Evolutionary conservation across 2,329 filamentous ascomycete genomes (phyloP).

Genomic region (Colletotrichum tamarilloi): DNA sequence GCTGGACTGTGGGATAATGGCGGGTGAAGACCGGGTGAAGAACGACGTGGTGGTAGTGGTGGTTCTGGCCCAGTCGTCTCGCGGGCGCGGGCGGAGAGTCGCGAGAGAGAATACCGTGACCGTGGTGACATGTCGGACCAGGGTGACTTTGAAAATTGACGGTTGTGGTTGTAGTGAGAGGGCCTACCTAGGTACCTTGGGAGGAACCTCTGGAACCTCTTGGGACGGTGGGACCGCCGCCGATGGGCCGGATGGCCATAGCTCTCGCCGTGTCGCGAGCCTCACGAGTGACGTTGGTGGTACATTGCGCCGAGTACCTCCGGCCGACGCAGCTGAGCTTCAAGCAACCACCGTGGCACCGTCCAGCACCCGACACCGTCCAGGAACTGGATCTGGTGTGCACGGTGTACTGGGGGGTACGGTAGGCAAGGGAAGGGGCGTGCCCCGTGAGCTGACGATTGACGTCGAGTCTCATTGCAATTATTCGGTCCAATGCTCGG

Average conservation of each 20-base stretch:
- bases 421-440: neutral
- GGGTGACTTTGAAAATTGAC: neutral
- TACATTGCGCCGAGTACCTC: conserved; percentile 12
- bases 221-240: neutral
- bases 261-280: neutral
- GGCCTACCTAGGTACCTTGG: too few relatives aligned
- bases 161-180: too few relatives aligned
- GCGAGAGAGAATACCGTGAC: conserved; percentile 10
- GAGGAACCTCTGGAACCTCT: neutral
- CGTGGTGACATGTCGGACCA: neutral
- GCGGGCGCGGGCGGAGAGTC: too few relatives aligned
- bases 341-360: neutral
- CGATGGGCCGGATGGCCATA: neutral
- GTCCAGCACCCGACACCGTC: too few relatives aligned
- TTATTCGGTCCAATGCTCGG: conserved; percentile 34
- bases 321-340: neutral
- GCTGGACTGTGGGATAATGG: conserved; percentile 21
- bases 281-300: neutral
- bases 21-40: neutral
- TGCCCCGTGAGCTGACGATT: neutral
- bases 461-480: conserved; percentile 15
- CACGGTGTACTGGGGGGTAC: neutral
- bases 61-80: conserved; percentile 20
- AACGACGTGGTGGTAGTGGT: neutral
- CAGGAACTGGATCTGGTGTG: neutral